Base-by-base conservation (phyloP, 148 eudicot genomes). In the Fallopia convolvulus region DNA sequence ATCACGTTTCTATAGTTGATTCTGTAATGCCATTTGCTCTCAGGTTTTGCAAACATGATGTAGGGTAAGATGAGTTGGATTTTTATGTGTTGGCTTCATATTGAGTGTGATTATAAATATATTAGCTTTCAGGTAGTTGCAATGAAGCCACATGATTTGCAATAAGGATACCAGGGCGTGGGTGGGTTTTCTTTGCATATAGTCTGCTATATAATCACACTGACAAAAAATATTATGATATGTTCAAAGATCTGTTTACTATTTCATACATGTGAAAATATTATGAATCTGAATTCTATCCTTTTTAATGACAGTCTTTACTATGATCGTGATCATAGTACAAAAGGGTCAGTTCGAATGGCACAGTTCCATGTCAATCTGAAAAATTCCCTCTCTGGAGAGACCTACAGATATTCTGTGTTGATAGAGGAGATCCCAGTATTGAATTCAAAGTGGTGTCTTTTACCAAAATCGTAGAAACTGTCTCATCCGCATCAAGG, bases 381-480 rank as follows among this genome's bases (percentile, higher is more conserved):
- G 72, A 30, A 33, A 33, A 36, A 3, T 14, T 1, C 68, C 32
- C 13, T 23, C 26, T 60, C 68, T 60, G 68, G 23, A 60, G 32
- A 60, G 68, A 8, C 32, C 32, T 23, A 60, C 68, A 60, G 72
- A 33, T 30, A 66, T 66, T 66, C 42, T 14, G 11, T 66, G 41
- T 13, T 33, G 72, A 33, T 66, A 36, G 42, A 68, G 72, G 46
- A 26, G 70, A 68, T 68, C 72, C 44, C 21, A 39, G 42, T 36
- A 36, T 32, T 26, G 70, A 65, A 74, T 77, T 79, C 53, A 81
- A 65, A 74, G 85, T 75, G 73, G 87, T 91, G 94, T 83, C 87
- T 48, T 89, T 93, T 75, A 81, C 81, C 82, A 89, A 78, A 85
- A 61, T 89, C 77, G 76, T 86, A 77, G 93, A 91, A 52, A 58